Percentiles rank a stretch among this genome's conserved stretches.
Evolutionary conservation across 2,329 filamentous ascomycete species (phyloP).

Genomic region (Pleurostoma richardsiae): DNA sequence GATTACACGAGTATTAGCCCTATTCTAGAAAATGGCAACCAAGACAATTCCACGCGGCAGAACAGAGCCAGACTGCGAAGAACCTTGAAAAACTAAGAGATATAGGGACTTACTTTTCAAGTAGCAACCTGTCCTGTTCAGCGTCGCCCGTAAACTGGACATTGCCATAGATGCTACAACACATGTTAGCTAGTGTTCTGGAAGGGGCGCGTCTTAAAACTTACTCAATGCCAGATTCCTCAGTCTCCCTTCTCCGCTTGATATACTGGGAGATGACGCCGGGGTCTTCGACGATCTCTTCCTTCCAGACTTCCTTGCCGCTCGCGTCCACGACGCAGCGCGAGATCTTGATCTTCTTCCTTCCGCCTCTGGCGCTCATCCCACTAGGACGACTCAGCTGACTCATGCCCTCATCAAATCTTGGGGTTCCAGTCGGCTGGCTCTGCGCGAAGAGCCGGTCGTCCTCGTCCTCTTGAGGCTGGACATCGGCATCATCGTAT

Average conservation of each 20-base stretch:
- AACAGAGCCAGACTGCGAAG: constrained; percentile 3
- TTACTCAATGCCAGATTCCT: constrained; percentile 70
- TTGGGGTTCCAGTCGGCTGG: constrained; percentile 65
- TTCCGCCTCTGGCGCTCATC: constrained; percentile 55
- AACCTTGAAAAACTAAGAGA: constrained; percentile 2
- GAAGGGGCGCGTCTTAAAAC: constrained; percentile 21
- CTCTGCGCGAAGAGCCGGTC: constrained; percentile 68
- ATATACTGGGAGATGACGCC: constrained; percentile 87
- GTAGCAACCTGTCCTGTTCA: constrained; percentile 59
- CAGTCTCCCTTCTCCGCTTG: constrained; percentile 66
- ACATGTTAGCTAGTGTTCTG: constrained; percentile 9
- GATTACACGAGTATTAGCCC: neutral
- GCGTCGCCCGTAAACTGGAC: constrained; percentile 61
- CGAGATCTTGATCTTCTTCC: constrained; percentile 68
- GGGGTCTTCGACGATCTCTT: constrained; percentile 70
- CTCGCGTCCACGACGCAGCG: constrained; percentile 48
- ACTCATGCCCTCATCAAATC: constrained; percentile 73
- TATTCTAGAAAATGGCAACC: too few relatives aligned
- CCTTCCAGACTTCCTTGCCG: constrained; percentile 53
- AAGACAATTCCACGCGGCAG: too few relatives aligned
- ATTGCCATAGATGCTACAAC: constrained; percentile 42
- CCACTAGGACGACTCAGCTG: constrained; percentile 70
- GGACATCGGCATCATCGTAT: constrained; percentile 57
- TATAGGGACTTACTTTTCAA: constrained; percentile 42
- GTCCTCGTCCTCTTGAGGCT: constrained; percentile 54